A percentile compares a stretch with the other conserved stretches of the same genome.
phyloP scores from a whole-genome alignment of 495 filamentous ascomycete genomes.

The Tuber calosporum region DNA sequence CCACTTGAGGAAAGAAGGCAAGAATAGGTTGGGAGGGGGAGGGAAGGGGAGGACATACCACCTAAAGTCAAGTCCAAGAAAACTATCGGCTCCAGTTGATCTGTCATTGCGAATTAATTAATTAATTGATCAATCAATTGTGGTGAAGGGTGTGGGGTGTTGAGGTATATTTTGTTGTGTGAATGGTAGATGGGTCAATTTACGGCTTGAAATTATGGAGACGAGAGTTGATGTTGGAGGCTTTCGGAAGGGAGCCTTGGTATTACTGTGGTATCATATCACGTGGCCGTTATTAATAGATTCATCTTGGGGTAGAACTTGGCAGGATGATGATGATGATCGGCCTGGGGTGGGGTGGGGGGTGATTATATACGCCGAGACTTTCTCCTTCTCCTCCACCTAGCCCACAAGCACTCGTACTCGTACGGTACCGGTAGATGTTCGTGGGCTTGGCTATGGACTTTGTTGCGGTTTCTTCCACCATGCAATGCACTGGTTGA shows the following conservation, averaged over 20 bases:
- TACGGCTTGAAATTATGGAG: neutral
- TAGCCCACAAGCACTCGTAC: neutral
- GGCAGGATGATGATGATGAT: too few species aligned
- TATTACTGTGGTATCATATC: too few species aligned
- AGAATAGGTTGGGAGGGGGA: slow-evolving; percentile 2
- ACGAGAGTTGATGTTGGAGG: neutral
- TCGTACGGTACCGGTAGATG: neutral
- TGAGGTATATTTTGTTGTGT: slow-evolving; percentile 10
- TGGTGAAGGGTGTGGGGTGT: too few species aligned
- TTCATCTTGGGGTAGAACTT: neutral
- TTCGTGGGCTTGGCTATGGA: neutral
- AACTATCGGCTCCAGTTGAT: slow-evolving; percentile 46
- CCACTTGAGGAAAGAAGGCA: slow-evolving; percentile 6
- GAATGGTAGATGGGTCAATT: neutral
- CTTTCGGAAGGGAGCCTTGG: neutral
- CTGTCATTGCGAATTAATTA: slow-evolving; percentile 12
- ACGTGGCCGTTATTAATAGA: neutral
- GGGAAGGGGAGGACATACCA: slow-evolving; percentile 53
- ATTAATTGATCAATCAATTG: too few species aligned
- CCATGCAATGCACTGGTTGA: neutral
- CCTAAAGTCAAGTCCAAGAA: slow-evolving; percentile 93
- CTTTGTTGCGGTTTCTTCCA: neutral
- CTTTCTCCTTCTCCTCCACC: neutral
- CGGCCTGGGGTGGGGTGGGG: neutral
- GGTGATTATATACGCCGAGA: neutral